Evolutionary conservation across 2,329 filamentous ascomycete species (phyloP), one percentile per base, ranked within the genome.

Genomic region (Colletotrichum sp.): DNA sequence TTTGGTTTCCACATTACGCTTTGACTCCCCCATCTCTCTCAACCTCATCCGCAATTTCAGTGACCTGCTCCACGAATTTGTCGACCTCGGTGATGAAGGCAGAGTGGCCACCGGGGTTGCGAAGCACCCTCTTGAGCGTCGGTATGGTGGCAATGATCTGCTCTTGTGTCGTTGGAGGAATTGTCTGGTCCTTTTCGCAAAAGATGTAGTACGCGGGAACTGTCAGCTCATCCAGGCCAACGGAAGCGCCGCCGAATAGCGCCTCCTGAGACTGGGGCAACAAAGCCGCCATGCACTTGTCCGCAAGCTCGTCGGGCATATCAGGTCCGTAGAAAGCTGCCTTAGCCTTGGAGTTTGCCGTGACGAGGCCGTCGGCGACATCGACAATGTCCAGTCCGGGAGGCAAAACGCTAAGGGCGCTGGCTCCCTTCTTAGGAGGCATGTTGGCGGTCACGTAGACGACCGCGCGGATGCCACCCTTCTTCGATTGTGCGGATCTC

Each of bases 121-220:
- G 32, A 12, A 74, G 44, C 6, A 71, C 72, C 21, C 44, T 39
- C 67, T 55, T 74, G 24, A 74, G 21, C 32, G 72, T 65, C 6
- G 49, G 60, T 26, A 71, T 71, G 2, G 30, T 71, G 5, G 44
- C 39, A 21, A 64, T 59, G 5, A 71, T 70, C 16, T 71, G 32
- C 60, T 74, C 49, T 13, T 74, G 67, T 8, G 59, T 71, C 13
- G 21, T 32, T 6, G 26, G 32, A 9, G 72, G 16, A 18, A 71
- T 64, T 3, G 67, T 74, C n/a, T 70, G 67, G 24, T 71, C 72
- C 34, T 74, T 71, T 60, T 71, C 72, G 59, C 67, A 74, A 8
- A 65, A 28, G 8, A 74, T 71, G 13, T 74, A 74, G 24, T 74
- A 74, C 3, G 59, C 67, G 6, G 71, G 71, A 13, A 65, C n/a